Base-by-base conservation (phyloP, 352 stramenopile species). In the Pythium brachiatum region DNA sequence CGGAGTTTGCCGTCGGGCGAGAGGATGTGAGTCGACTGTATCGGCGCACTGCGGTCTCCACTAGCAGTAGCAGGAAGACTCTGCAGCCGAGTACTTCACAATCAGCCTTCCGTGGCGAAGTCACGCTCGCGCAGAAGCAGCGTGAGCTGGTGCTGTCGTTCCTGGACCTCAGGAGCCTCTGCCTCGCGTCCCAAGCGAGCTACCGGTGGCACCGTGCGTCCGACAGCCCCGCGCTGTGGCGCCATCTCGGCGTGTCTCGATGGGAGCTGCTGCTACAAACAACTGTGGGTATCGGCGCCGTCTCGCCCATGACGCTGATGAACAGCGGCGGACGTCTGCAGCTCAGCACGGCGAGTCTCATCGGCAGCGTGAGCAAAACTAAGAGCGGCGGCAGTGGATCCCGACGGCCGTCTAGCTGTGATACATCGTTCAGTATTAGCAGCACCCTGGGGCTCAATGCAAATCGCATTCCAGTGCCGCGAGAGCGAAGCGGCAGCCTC, bases 151-250 rank as follows among this genome's bases (percentile, higher is more conserved):
- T 89, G 7, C 44, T 93, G 34, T 78, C 77, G n/a, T 91, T 85
- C 48, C 64, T 90, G n/a, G 78, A 89, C 39, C 61, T 89, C 23
- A 83, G 66, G 59, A 90, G 80, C 48, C 64, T 91, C 21, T 79
- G 81, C 8, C 66, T 66, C 16, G 70, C 74, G 25, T 88, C 80
- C 2, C 81, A 89, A 64, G 70, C 82, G 4, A 81, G 75, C 38
- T 91, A 85, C 27, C 75, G 79, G n/a, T 93, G 84, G 84, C 75
- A 91, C 65, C 81, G 81, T 53, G 81, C 84, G 32, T 70, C 80
- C 5, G 84, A 91, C 44, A 87, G 60, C 26, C 68, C 81, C 5
- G 73, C 76, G 13, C 57, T 93, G 20, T 93, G 83, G 83, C 73
- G 70, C 41, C 72, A 68, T 12, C 71, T 93, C 11, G 81, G 81